Conservation (phyloP, 2,329 filamentous ascomycete genomes). For the Trichophyton schoenleinii region DNA sequence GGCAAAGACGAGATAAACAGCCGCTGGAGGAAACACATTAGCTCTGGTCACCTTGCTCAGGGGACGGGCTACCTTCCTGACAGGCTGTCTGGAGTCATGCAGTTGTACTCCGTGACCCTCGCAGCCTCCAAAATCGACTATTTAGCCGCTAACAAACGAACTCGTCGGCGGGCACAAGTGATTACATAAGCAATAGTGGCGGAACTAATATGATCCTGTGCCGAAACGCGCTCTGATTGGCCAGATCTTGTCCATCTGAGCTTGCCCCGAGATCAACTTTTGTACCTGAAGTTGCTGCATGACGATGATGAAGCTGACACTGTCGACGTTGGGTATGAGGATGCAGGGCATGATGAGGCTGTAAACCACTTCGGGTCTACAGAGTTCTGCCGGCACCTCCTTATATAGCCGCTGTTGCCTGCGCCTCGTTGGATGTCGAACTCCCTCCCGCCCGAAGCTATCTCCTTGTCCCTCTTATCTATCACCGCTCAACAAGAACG, state of each 20-base stretch:
- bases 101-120: neutral
- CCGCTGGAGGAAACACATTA: too few relatives aligned
- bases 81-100: neutral
- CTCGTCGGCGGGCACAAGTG: neutral
- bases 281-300: neutral
- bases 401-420: neutral
- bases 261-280: neutral
- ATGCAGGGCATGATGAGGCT: conserved; percentile 2
- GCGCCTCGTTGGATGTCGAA: neutral
- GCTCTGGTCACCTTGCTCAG: too few relatives aligned
- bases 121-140: neutral
- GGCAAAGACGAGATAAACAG: too few relatives aligned
- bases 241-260: neutral
- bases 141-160: neutral
- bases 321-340: neutral
- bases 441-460: conserved; percentile 1
- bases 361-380: neutral
- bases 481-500: neutral
- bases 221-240: neutral
- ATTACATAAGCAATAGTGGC: neutral
- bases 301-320: neutral
- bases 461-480: neutral
- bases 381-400: neutral
- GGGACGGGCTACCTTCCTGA: too few relatives aligned
- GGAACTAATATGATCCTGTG: neutral